Evolutionary conservation across 2,329 filamentous ascomycete genomes (phyloP).

Genomic region (Tolypocladium cylindrosporum): DNA sequence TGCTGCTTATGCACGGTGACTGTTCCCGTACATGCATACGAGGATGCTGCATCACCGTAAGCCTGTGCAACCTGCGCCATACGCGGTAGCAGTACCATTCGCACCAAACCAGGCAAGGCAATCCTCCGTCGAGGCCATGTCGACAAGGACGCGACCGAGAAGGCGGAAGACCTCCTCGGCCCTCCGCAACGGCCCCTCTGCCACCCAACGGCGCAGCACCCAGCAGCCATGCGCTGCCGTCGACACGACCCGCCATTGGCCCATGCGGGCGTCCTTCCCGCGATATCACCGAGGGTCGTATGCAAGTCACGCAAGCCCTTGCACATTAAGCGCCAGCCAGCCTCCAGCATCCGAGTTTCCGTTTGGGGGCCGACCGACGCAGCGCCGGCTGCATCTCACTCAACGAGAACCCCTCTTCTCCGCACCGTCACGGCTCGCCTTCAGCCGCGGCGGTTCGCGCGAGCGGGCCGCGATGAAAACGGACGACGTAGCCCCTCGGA

Average conservation of each 20-base stretch:
- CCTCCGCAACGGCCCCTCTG: background rate
- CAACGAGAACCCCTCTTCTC: background rate
- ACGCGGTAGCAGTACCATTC: background rate
- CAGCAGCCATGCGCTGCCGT: background rate
- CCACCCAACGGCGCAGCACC: background rate
- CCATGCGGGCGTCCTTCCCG: background rate
- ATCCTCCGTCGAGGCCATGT: background rate
- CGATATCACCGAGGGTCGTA: background rate
- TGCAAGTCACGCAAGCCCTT: constrained; percentile 2
- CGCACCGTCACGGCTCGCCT: background rate
- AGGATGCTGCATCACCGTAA: background rate
- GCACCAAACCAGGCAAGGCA: background rate
- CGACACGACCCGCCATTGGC: background rate
- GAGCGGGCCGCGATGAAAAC: background rate
- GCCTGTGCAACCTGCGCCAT: background rate
- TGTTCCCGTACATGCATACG: background rate
- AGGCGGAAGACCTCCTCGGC: background rate
- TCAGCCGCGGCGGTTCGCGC: background rate
- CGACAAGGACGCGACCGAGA: background rate
- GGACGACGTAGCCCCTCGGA: background rate
- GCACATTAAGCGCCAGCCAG: constrained; percentile 3
- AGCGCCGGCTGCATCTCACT: background rate
- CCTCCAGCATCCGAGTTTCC: background rate
- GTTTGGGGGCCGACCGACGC: background rate
- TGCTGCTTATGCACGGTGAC: background rate